A percentile compares a stretch with the other conserved stretches of the same genome.
Evolutionary conservation across 2,329 filamentous ascomycete species (phyloP).

Genomic region (Calonectria fujianensis): DNA sequence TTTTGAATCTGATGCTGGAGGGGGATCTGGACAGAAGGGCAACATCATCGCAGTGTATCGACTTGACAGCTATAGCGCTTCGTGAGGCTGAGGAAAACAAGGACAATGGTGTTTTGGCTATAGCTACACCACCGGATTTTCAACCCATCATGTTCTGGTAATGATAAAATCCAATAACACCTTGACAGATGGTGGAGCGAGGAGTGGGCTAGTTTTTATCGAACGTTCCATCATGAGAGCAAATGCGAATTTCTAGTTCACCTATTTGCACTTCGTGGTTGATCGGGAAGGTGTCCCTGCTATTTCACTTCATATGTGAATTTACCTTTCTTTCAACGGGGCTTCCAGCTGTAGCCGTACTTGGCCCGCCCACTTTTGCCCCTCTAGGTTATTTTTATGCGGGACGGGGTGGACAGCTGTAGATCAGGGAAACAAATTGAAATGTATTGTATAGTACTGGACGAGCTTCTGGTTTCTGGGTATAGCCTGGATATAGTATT

Average conservation of each 20-base stretch:
- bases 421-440: background rate
- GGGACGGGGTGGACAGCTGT: background rate
- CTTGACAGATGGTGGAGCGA: background rate
- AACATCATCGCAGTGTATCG: conserved; percentile 48
- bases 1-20: conserved; percentile 50
- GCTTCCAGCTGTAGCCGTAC: background rate
- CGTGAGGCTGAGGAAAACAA: conserved; percentile 9
- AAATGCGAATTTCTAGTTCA: background rate
- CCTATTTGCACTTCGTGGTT: background rate
- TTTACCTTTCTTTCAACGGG: background rate
- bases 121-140: conserved; percentile 53
- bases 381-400: conserved; percentile 1
- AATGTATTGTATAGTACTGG: background rate
- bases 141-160: conserved; percentile 56
- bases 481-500: background rate
- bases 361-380: background rate
- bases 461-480: background rate
- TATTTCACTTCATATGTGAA: background rate
- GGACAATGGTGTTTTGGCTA: conserved; percentile 37
- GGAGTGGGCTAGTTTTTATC: background rate
- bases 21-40: conserved; percentile 48
- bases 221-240: background rate
- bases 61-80: conserved; percentile 2
- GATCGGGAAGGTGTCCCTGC: background rate
- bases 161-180: background rate